These are phyloP conservation scores for Cyberlindnera petersonii DNA, from an alignment of 805 yeast species.

Conservation along the genomic window DNA sequence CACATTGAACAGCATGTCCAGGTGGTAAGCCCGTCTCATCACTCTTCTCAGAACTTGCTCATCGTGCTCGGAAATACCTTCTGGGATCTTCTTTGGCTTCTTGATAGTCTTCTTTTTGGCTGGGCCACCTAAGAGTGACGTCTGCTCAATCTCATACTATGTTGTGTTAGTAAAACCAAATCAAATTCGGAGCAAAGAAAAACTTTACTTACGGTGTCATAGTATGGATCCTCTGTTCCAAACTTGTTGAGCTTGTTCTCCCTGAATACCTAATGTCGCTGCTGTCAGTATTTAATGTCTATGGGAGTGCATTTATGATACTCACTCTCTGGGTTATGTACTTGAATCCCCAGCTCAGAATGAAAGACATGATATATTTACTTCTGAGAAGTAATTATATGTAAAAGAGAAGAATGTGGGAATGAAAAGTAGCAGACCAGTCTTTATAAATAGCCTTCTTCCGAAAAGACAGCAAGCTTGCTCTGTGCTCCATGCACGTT, in stretches of 20 bases:
- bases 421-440: not conserved
- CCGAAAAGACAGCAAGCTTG: constrained; percentile 3
- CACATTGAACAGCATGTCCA: constrained; percentile 62
- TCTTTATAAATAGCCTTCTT: not conserved
- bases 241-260: constrained; percentile 33
- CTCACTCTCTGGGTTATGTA: constrained; percentile 25
- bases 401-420: not conserved
- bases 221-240: constrained; percentile 43
- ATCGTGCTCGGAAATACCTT: constrained; percentile 52
- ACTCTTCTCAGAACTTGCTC: constrained; percentile 44
- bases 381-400: not conserved
- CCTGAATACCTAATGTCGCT: constrained; percentile 26
- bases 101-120: constrained; percentile 20
- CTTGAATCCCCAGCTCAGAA: constrained; percentile 20
- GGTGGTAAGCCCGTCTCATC: constrained; percentile 56
- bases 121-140: constrained; percentile 18
- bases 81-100: constrained; percentile 44
- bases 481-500: not conserved
- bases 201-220: constrained; percentile 33
- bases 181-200: no score
- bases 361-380: constrained; percentile 14
- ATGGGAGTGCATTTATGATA: not conserved
- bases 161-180: not conserved
- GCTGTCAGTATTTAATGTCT: not conserved
- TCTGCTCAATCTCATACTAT: constrained; percentile 24